Evolutionary conservation across 257 asterid species (phyloP), one percentile per base, ranked within the genome.

Genomic region (Oldenlandia corymbosa): DNA sequence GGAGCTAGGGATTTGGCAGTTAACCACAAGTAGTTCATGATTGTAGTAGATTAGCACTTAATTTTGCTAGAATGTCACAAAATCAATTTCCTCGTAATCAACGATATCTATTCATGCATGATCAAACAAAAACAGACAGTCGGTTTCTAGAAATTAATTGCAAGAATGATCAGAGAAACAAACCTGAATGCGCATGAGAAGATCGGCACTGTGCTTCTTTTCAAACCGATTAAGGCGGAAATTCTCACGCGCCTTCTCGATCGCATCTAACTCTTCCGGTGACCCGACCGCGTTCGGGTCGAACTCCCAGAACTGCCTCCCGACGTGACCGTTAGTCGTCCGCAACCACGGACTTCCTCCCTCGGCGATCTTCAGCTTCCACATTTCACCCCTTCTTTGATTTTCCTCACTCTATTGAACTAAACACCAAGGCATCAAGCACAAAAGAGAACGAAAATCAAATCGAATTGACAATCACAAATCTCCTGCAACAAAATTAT

Each of bases 291-390:
- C 26, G 54, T 26, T 77, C 31, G 86, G 79, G 67, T 88, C 89
- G 58, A 79, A 88, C 81, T 88, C 95, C 98, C 98, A 91, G 36
- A 81, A 48, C 52, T 91, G 95, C 64, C 98, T 85, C 30, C 98
- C 98, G 30, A 76, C 68, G 55, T 88, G 91, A 26, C 83, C 81
- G 66, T 91, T 91, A 31, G 80, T 26, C 7, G 95, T 79, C 36
- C 93, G 86, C 77, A 91, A 66, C 97, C 98, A 91, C 23, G 98
- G 95, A 76, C 76, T 81, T 57, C 85, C 86, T 71, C 94, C 98
- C 71, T 91, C 95, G 0, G 81, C 90, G 64, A 83, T 24, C 73
- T 88, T 91, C 77, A 91, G 74, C 84, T 88, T 91, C 98, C 98
- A 91, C 98, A 91, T 91, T 81, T 70, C 65, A 42, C 43, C 28